Evolutionary conservation across 805 yeast species (phyloP).

Genomic region (Candida nitratophila): DNA sequence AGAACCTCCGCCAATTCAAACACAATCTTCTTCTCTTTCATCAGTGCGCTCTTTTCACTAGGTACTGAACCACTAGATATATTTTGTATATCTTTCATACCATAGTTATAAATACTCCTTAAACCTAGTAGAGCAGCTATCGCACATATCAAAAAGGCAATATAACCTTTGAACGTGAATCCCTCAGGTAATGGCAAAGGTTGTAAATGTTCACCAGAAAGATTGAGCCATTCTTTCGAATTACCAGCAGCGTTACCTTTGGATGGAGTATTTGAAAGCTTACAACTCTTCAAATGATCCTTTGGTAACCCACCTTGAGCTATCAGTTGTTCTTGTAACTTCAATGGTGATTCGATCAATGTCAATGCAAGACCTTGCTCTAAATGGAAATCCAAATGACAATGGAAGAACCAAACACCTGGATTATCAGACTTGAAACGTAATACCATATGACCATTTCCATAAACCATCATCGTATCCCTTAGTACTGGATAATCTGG

Average conservation of each 20-base stretch:
- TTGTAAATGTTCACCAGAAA: conserved; percentile 56
- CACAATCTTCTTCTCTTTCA: conserved; percentile 10
- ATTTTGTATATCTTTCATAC: conserved; percentile 48
- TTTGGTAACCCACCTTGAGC: conserved; percentile 28
- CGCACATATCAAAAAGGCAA: conserved; percentile 51
- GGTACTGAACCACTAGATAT: neutral
- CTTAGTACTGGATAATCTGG: conserved; percentile 59
- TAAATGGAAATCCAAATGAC: conserved; percentile 84
- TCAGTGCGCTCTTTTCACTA: conserved; percentile 25
- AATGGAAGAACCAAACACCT: conserved; percentile 92
- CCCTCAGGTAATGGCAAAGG: conserved; percentile 60
- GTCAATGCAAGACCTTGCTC: conserved; percentile 74
- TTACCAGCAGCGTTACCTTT: conserved; percentile 75
- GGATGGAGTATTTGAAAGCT: conserved; percentile 34
- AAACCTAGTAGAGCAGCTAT: conserved; percentile 55
- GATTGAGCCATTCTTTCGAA: conserved; percentile 42
- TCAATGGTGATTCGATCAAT: conserved; percentile 63
- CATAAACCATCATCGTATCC: conserved; percentile 64
- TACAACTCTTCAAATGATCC: conserved; percentile 46
- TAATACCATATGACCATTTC: conserved; percentile 60
- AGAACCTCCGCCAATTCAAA: conserved; percentile 9
- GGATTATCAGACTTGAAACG: conserved; percentile 83
- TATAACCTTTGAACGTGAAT: conserved; percentile 62
- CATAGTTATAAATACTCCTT: conserved; percentile 51
- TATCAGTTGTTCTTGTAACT: conserved; percentile 34